A percentile compares a stretch with the other conserved stretches of the same genome.
Conservation (phyloP, 2,329 filamentous ascomycete genomes). For the Chrysoporthe deuterocubensis region DNA sequence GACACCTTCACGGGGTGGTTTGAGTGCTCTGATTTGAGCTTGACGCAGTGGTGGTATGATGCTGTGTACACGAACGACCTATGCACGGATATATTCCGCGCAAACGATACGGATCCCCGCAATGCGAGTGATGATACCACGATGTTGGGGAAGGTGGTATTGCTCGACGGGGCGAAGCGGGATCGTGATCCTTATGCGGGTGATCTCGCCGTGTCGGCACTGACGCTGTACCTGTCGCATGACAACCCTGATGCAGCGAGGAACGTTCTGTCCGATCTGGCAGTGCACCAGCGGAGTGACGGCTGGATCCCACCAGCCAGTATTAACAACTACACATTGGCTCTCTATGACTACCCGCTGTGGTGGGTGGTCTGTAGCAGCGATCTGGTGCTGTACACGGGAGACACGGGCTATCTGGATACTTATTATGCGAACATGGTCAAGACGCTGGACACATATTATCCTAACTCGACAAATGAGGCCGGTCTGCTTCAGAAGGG, state of each 20-base stretch:
- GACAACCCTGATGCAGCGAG: constrained; percentile 43
- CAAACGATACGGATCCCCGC: constrained; percentile 54
- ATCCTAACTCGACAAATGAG: constrained; percentile 46
- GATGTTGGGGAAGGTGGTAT: constrained; percentile 50
- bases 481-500: constrained; percentile 35
- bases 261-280: constrained; percentile 55
- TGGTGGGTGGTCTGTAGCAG: constrained; percentile 56
- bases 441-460: constrained; percentile 50
- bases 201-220: constrained; percentile 52
- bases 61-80: constrained; percentile 57
- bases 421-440: constrained; percentile 47
- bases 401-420: constrained; percentile 46
- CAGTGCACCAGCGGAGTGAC: constrained; percentile 51
- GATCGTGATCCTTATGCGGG: constrained; percentile 59
- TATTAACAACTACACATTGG: constrained; percentile 53
- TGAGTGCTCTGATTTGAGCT: constrained; percentile 52
- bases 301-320: constrained; percentile 60
- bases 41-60: constrained; percentile 59
- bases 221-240: constrained; percentile 54
- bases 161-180: constrained; percentile 56
- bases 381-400: constrained; percentile 55
- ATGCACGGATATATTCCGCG: constrained; percentile 49
- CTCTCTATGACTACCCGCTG: constrained; percentile 56
- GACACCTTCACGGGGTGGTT: constrained; percentile 56
- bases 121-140: constrained; percentile 44